Percentiles rank a stretch among this genome's conserved stretches.
These are phyloP conservation scores for Ogataea ramenticola DNA, from an alignment of 805 yeast genomes.

Conservation along the genomic window DNA sequence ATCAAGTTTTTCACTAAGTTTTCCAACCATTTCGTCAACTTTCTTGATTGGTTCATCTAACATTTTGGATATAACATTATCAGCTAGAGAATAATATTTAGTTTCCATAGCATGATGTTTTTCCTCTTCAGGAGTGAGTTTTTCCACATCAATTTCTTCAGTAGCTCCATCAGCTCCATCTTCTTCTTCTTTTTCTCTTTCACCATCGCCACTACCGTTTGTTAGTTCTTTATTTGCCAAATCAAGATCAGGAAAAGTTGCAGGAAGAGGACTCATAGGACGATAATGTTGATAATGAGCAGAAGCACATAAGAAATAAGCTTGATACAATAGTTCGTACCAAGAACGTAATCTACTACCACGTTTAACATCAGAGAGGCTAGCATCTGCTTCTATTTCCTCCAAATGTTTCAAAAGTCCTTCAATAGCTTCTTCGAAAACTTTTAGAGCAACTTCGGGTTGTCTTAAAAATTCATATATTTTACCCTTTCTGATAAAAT, in stretches of 20 bases:
- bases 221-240: too few species aligned
- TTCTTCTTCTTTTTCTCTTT: conserved; percentile 9
- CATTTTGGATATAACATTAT: conserved; percentile 45
- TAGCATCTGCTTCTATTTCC: not conserved
- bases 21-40: conserved; percentile 22
- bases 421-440: conserved; percentile 36
- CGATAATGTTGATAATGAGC: conserved; percentile 52
- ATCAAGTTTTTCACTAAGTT: conserved; percentile 15
- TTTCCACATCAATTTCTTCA: conserved; percentile 16
- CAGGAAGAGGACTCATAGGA: conserved; percentile 26
- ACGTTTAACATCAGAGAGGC: conserved; percentile 5
- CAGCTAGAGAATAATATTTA: conserved; percentile 53
- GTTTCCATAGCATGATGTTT: conserved; percentile 40
- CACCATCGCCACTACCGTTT: too few species aligned
- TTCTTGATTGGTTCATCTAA: conserved; percentile 35
- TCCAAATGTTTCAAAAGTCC: conserved; percentile 18
- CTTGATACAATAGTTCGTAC: conserved; percentile 63
- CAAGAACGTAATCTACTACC: conserved; percentile 31
- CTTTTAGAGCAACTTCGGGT: conserved; percentile 42
- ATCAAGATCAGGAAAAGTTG: conserved; percentile 11
- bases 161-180: conserved; percentile 14
- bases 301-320: conserved; percentile 72
- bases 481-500: conserved; percentile 58
- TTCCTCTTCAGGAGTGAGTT: conserved; percentile 15
- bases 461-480: conserved; percentile 49